Evolutionary conservation across 495 filamentous ascomycete genomes (phyloP), one percentile per base, ranked within the genome.

Genomic region (Penicillium salamii): DNA sequence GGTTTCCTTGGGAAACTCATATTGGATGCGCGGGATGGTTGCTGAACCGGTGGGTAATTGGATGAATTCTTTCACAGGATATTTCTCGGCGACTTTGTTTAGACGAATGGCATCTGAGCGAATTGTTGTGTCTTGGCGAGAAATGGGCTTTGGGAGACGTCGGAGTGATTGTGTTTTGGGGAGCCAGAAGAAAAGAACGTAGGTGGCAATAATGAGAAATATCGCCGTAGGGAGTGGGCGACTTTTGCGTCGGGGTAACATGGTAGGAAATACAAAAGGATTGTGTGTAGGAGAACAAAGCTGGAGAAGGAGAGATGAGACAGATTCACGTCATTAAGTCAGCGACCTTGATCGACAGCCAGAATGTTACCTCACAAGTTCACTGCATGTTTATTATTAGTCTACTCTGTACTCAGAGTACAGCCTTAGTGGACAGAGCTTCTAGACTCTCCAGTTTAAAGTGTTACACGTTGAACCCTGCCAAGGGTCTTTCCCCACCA

Each of bases 21-120:
- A 58, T 50, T 84, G 80, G 41, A 84, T 71, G 24, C 62, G 61
- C 7, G 79, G 76, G 17, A 84, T 72, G 3, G 62, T 54, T 14
- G 58, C 60, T 15, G 78, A 62, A 0, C 65, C 62, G 12, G 65
- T 75, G 13, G 77, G 79, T 7, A 82, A 59, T n/a, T 72, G 69
- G 24, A 74, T 77, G 21, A 74, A 71, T 8, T 71, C 57, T 11
- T 60, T 50, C 32, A 84, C 75, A 4, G 81, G 81, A 50, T 78
- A 64, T 35, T 67, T 58, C 37, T 77, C 71, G 14, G 69, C 58
- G 8, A 74, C 59, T 42, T 73, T 71, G 14, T 57, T 59, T 67
- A 78, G 78, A 42, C 69, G 72, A 19, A 69, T 66, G n/a, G 54
- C 47, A 35, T 57, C 50, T 20, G 51, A 50, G 26, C 54, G 21